A percentile compares a stretch with the other conserved stretches of the same genome.
These are phyloP conservation scores for Trebouxia sp. DNA, from an alignment of 139 green algal species.

Conservation along the genomic window DNA sequence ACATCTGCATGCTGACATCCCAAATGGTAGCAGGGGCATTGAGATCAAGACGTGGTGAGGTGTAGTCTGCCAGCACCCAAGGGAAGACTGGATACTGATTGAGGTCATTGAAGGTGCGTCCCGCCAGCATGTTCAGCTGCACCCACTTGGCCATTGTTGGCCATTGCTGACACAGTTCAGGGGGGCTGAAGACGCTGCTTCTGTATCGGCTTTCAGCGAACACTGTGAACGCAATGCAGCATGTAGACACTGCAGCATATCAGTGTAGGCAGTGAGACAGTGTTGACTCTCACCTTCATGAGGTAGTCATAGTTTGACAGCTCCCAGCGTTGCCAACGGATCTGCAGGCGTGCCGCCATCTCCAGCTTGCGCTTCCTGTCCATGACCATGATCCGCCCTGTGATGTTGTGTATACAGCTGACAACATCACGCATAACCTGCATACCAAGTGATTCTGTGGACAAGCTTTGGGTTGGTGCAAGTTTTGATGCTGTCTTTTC, in stretches of 20 bases:
- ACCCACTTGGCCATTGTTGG: too few relatives aligned
- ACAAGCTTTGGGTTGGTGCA: too few relatives aligned
- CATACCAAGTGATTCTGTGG: neutral
- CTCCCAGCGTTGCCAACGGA: slow-evolving; percentile 64
- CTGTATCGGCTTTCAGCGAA: too few relatives aligned
- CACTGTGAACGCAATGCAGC: too few relatives aligned
- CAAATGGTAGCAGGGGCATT: slow-evolving; percentile 53
- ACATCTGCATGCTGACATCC: too few relatives aligned
- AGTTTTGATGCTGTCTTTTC: too few relatives aligned
- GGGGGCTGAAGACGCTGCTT: too few relatives aligned
- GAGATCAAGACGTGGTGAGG: slow-evolving; percentile 68
- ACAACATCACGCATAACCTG: slow-evolving; percentile 40
- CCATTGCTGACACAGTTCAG: too few relatives aligned
- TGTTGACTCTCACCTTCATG: slow-evolving; percentile 30
- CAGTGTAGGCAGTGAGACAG: neutral
- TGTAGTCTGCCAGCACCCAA: slow-evolving; percentile 92
- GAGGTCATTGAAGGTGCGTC: slow-evolving; percentile 83
- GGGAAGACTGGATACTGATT: slow-evolving; percentile 89
- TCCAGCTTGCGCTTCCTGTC: slow-evolving; percentile 35
- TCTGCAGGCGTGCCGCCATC: slow-evolving; percentile 16
- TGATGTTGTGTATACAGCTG: slow-evolving; percentile 3
- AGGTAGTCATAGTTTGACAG: slow-evolving; percentile 81
- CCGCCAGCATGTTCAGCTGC: slow-evolving; percentile 69
- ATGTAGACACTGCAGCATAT: neutral
- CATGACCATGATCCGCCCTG: slow-evolving; percentile 8